These are phyloP conservation scores for Pseudozyma hubeiensis DNA, from an alignment of 1,284 basidiomycete species.

Conservation along the genomic window DNA sequence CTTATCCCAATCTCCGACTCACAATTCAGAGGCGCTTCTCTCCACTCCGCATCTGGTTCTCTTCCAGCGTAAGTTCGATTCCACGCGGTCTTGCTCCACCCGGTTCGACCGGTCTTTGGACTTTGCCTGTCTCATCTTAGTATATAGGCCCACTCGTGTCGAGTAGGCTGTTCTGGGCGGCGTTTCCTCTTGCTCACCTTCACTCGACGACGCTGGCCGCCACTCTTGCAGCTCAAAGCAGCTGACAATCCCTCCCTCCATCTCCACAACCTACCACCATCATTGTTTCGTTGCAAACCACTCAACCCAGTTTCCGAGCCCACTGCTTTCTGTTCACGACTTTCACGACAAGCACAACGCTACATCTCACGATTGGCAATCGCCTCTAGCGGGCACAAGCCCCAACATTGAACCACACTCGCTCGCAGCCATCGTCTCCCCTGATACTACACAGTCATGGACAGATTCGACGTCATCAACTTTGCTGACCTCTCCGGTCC, in stretches of 20 bases:
- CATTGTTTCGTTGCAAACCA: too few species aligned
- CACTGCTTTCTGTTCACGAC: background rate
- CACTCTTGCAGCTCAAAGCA: conserved; percentile 1
- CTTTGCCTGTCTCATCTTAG: background rate
- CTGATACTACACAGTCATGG: conserved; percentile 31
- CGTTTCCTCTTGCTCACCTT: conserved; percentile 8
- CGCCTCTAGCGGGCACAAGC: background rate
- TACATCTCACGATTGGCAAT: background rate
- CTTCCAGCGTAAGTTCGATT: conserved; percentile 1
- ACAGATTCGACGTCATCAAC: conserved; percentile 65
- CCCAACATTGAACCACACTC: background rate
- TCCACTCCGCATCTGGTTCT: conserved; percentile 26
- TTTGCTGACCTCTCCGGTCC: conserved; percentile 62
- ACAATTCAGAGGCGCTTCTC: conserved; percentile 11
- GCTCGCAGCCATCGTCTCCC: background rate
- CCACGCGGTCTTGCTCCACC: background rate
- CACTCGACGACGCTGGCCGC: conserved; percentile 16
- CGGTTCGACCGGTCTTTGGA: conserved; percentile 8
- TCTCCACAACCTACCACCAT: background rate
- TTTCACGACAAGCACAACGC: conserved; percentile 3
- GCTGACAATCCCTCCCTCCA: conserved; percentile 5
- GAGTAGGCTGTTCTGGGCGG: background rate
- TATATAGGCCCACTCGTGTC: conserved; percentile 16
- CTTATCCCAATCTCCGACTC: conserved; percentile 36
- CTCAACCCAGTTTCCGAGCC: too few species aligned